Conservation (phyloP, 1,284 basidiomycete genomes). For the Xerocomus minutiporus region DNA sequence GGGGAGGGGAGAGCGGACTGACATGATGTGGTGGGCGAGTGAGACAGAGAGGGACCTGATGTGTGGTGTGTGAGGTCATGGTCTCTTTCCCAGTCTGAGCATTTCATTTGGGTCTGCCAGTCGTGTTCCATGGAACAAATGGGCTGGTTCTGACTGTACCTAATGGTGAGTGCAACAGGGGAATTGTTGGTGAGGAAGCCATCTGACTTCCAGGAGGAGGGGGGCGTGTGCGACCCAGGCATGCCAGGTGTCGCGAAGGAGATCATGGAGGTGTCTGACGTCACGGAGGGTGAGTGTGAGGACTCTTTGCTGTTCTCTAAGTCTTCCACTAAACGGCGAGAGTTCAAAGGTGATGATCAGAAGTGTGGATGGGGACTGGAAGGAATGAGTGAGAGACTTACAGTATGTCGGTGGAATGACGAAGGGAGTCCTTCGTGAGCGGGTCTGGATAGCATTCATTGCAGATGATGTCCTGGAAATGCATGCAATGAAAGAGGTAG, state of each 20-base stretch:
- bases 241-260: neutral
- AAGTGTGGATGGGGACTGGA: too few relatives aligned
- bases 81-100: neutral
- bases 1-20: too few relatives aligned
- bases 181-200: neutral
- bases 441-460: neutral
- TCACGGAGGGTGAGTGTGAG: neutral
- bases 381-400: neutral
- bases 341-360: too few relatives aligned
- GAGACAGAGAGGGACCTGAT: neutral
- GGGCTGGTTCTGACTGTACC: conserved; percentile 8
- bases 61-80: neutral
- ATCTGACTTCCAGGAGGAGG: neutral
- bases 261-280: neutral
- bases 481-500: neutral
- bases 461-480: conserved; percentile 1
- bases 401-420: neutral
- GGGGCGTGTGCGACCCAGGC: neutral
- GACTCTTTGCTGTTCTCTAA: neutral
- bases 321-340: neutral
- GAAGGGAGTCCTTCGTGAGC: neutral
- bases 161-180: conserved; percentile 1
- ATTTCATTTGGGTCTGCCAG: rapidly evolving
- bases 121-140: neutral
- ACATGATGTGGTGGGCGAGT: conserved; percentile 1